Percentiles rank a stretch among this genome's conserved stretches.
Conservation (phyloP, 805 yeast species). For the Yamadazyma sp. region DNA sequence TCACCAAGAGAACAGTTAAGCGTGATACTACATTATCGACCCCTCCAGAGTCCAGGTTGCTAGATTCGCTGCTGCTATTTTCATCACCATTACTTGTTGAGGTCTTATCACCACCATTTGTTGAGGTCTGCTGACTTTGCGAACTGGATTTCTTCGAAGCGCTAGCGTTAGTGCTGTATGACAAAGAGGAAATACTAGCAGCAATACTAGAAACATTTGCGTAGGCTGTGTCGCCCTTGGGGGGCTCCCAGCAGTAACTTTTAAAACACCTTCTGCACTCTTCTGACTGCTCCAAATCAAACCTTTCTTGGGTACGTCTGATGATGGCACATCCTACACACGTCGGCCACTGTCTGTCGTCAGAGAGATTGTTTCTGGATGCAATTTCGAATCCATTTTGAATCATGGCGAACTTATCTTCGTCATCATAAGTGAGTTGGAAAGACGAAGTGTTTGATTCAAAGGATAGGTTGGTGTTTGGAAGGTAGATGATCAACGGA, state of each 20-base stretch:
- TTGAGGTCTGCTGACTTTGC: background rate
- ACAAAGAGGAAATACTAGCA: constrained; percentile 1
- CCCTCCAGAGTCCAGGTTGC: constrained; percentile 1
- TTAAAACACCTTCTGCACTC: constrained; percentile 74
- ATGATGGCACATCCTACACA: constrained; percentile 85
- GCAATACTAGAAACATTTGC: constrained; percentile 5
- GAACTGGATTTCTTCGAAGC: background rate
- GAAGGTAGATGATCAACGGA: constrained; percentile 73
- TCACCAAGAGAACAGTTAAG: background rate
- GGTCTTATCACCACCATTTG: background rate
- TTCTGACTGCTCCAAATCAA: constrained; percentile 54
- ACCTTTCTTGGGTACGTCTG: constrained; percentile 72
- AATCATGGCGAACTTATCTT: constrained; percentile 59
- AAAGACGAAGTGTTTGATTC: constrained; percentile 72
- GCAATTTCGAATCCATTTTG: constrained; percentile 75
- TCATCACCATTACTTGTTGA: background rate
- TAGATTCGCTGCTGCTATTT: background rate
- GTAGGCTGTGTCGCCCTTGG: background rate
- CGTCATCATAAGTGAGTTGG: constrained; percentile 58
- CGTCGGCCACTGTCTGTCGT: constrained; percentile 65
- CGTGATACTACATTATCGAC: background rate
- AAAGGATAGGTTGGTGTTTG: constrained; percentile 67
- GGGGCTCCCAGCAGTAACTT: constrained; percentile 67
- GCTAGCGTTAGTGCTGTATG: background rate
- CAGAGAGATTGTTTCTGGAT: constrained; percentile 61